Base-by-base conservation (phyloP, 2,329 filamentous ascomycete genomes). In the Amauroascus verrucosus region DNA sequence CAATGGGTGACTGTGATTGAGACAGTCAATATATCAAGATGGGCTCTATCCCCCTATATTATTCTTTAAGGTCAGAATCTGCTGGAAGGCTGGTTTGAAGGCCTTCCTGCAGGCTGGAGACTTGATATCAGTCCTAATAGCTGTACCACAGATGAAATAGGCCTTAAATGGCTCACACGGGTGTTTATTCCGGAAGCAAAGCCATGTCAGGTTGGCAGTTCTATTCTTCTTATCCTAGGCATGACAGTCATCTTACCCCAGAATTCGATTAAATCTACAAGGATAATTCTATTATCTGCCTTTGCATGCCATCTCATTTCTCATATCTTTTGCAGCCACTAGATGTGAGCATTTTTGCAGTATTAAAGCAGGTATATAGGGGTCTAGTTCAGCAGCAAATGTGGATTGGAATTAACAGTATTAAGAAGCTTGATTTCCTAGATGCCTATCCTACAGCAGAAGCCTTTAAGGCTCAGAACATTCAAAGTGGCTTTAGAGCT, bases 221-320 rank as follows among this genome's bases (percentile, higher is more conserved):
- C 4, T 28, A 50, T 18, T n/a, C 47, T 50, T 18, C n/a, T 50
- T 20, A 50, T 50, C 9, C 20, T 50, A 18, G 16, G 40, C 24
- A 50, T 40, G 30, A 18, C 18, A 50, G 47, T 22, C 16, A 56
- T 50, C 4, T 18, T 22, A 35, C 32, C 1, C 9, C 50, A 18
- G 24, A 56, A 37, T 53, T 53, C 22, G 35, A 56, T 30, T 14
- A 7, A 14, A 11, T 30, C 11, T 56, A 50, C 46, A 35, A 4
- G 1, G 11, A 56, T 22, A 48, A 56, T 28, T 4, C 13, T 33
- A 45, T 56, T 33, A 53, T 53, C 26, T 11, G 20, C 46, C 14
- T 56, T 38, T 56, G n/a, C 28, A 53, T 56, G 45, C 37, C 50
- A 37, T 16, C 43, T 18, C 32, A 53, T 48, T 53, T 26, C 14